Base-by-base conservation (phyloP, 495 filamentous ascomycete genomes). In the Penicillium silybi region DNA sequence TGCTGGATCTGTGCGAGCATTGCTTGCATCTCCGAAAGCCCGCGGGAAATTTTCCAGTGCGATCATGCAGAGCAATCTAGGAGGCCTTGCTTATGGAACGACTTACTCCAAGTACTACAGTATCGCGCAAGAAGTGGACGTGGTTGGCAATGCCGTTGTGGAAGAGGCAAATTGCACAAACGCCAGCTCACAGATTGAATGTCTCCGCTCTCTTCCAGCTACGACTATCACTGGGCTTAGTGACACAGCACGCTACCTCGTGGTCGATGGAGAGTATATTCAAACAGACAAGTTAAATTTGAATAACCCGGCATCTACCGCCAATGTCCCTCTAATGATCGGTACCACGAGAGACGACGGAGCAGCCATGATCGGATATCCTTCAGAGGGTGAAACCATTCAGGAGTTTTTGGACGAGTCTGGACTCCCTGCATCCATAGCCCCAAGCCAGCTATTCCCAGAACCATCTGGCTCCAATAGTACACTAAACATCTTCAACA, bases 21-120 rank as follows among this genome's bases (percentile, higher is more conserved):
- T 68, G n/a, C 50, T 68, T 9, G 60, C 59, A 17, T 67, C 64
- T 6, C 52, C 59, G 3, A 49, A 54, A 26, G 68, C 74, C 9
- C 67, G 70, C 32, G 70, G 70, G 1, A 71, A 71, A 49, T 71
- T 66, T 55, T 61, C 72, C 15, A 66, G 57, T 16, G 75, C 70
- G 0, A 66, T 79, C 2, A 66, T 73, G 35, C 61, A 72, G 59
- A 71, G 67, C 40, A 79, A 78, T 46, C 58, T 80, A 0, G 76
- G 76, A 8, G 76, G 75, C 7, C 63, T 73, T 34, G 67, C 66
- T 7, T 77, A 76, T 46, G 77, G 68, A 13, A 76, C 74, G 0
- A 77, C 74, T 1, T 80, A 80, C 57, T 71, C 65, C 32, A 63
- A 65, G 16, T 80, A 78, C 61, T 69, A 71, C 43, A 76, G 72